Evolutionary conservation across 2,329 filamentous ascomycete species (phyloP).

Genomic region (Penicillium rolfsii): DNA sequence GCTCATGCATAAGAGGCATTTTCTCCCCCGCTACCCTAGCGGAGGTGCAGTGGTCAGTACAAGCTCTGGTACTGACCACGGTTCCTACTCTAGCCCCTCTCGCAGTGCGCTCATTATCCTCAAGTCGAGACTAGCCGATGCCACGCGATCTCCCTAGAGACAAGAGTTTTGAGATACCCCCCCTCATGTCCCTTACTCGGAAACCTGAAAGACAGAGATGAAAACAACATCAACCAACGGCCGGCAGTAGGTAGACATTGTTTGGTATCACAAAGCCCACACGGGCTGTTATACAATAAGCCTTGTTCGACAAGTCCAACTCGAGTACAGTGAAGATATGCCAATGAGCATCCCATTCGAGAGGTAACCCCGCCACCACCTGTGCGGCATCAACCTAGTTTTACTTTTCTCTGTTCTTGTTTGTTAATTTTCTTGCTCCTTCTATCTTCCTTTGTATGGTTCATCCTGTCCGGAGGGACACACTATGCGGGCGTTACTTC

Average conservation of each 20-base stretch:
- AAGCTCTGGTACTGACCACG: neutral
- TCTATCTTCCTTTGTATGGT: neutral
- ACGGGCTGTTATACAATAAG: neutral
- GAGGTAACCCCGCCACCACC: neutral
- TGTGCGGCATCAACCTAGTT: constrained; percentile 14
- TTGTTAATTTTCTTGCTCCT: neutral
- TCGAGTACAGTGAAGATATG: too few relatives aligned
- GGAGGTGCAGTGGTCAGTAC: neutral
- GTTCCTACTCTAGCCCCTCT: neutral
- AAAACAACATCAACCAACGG: neutral
- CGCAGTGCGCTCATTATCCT: neutral
- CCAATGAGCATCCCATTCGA: neutral
- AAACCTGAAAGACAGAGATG: neutral
- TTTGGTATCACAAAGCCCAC: neutral
- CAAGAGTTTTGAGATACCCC: neutral
- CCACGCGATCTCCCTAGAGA: neutral
- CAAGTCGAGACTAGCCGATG: neutral
- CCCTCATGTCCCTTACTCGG: neutral
- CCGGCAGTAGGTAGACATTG: neutral
- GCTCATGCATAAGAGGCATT: constrained; percentile 18
- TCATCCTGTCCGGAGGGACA: neutral
- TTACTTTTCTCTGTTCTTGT: neutral
- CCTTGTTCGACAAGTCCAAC: neutral
- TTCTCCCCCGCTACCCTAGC: neutral
- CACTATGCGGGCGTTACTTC: constrained; percentile 4